Evolutionary conservation across 257 asterid species (phyloP).

Genomic region (Cruciata laevipes): DNA sequence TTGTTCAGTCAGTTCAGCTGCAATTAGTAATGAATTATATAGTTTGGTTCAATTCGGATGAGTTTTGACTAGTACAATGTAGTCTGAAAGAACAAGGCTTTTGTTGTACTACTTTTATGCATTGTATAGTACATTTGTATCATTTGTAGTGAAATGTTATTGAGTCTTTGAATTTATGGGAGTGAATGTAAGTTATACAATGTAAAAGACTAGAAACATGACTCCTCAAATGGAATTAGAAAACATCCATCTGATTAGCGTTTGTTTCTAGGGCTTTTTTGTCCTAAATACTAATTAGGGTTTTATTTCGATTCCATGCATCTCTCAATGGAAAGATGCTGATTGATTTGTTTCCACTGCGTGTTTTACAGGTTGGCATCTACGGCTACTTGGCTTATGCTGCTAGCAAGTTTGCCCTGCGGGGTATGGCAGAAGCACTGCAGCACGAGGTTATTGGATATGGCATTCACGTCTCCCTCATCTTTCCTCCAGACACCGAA

Average conservation of each 20-base stretch:
- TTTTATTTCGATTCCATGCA: too few relatives aligned
- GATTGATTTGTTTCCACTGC: constrained; percentile 2
- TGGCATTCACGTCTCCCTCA: constrained; percentile 79
- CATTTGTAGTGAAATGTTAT: not conserved
- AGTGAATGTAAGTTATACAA: too few relatives aligned
- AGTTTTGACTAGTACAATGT: too few relatives aligned
- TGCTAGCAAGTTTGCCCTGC: constrained; percentile 89
- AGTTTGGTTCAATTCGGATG: too few relatives aligned
- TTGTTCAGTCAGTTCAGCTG: too few relatives aligned
- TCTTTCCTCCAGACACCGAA: constrained; percentile 95
- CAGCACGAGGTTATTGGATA: constrained; percentile 82
- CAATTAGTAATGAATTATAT: too few relatives aligned
- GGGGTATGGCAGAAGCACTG: constrained; percentile 93
- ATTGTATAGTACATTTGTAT: not conserved
- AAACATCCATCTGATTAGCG: not conserved
- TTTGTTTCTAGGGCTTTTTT: not conserved
- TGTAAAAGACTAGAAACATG: too few relatives aligned
- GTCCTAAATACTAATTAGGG: too few relatives aligned
- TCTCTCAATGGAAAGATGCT: constrained; percentile 9
- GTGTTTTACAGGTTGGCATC: constrained; percentile 83
- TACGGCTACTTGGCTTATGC: constrained; percentile 96
- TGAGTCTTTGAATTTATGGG: not conserved
- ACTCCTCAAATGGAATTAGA: too few relatives aligned
- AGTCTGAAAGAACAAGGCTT: too few relatives aligned
- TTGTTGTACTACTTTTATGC: not conserved